Evolutionary conservation across 106 monocot genomes (phyloP).

Genomic region (Triglochin maritima): DNA sequence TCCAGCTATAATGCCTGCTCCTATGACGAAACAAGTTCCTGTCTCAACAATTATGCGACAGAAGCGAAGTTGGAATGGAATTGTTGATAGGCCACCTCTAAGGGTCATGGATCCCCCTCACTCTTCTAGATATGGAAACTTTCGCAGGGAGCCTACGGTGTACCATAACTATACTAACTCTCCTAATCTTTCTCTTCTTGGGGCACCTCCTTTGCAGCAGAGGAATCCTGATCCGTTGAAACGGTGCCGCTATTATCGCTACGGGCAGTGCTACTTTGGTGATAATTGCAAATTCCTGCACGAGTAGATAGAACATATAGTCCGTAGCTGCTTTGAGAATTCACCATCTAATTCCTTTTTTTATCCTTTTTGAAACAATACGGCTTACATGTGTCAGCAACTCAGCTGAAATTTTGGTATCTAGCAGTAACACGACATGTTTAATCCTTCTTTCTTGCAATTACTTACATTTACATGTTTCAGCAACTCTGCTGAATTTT

Average conservation of each 20-base stretch:
- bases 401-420: background rate
- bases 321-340: background rate
- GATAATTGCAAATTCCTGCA: constrained; percentile 13
- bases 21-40: background rate
- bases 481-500: no score
- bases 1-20: background rate
- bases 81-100: background rate
- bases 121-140: background rate
- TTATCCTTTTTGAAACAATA: background rate
- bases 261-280: constrained; percentile 11
- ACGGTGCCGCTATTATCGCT: constrained; percentile 1
- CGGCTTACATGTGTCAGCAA: background rate
- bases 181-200: background rate
- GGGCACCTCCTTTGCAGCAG: background rate
- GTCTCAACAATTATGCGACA: background rate
- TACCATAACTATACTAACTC: background rate
- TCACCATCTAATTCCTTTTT: background rate
- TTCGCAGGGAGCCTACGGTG: background rate
- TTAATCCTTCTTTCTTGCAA: no score
- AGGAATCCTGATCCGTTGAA: background rate
- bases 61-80: background rate
- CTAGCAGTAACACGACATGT: background rate
- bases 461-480: no score
- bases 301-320: background rate
- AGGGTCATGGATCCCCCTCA: background rate